A percentile compares a stretch with the other conserved stretches of the same genome.
Evolutionary conservation across 768 basidiomycete species (phyloP).

Genomic region (Suillus subaureus): DNA sequence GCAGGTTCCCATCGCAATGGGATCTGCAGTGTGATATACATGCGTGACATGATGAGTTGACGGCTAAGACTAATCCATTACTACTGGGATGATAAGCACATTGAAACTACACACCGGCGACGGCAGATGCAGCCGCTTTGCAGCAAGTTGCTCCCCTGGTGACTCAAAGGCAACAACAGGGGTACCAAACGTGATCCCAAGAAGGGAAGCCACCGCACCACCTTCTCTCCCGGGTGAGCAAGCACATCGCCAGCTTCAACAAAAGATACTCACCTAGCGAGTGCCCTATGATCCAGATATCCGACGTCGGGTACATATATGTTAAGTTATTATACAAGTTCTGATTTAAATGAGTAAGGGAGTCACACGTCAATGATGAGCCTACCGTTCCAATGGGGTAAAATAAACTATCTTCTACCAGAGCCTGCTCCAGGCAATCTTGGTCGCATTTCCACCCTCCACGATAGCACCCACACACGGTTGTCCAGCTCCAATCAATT

Average conservation of each 20-base stretch:
- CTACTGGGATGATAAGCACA: conserved; percentile 1
- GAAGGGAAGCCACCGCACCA: conserved; percentile 75
- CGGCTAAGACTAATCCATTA: conserved; percentile 45
- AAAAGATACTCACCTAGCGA: conserved; percentile 55
- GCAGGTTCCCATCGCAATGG: conserved; percentile 89
- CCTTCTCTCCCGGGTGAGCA: conserved; percentile 36
- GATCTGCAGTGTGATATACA: conserved; percentile 93
- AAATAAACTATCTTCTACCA: conserved; percentile 82
- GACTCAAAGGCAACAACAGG: conserved; percentile 90
- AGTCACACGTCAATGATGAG: conserved; percentile 14
- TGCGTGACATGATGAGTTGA: conserved; percentile 83
- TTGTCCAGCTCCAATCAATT: conserved; percentile 91
- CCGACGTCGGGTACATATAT: conserved; percentile 87
- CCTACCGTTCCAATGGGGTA: conserved; percentile 88
- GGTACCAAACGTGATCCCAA: conserved; percentile 86
- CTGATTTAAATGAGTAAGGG: conserved; percentile 28
- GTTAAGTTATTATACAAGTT: conserved; percentile 94
- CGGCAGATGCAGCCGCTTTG: conserved; percentile 81
- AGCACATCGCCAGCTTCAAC: conserved; percentile 6
- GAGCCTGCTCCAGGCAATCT: conserved; percentile 72
- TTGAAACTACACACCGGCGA: conserved; percentile 58
- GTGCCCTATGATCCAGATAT: conserved; percentile 87
- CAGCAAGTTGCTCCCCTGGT: conserved; percentile 84
- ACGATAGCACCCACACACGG: conserved; percentile 88
- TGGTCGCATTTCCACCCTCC: conserved; percentile 82